Evolutionary conservation across 1,139 yeast genomes (phyloP).

Genomic region (Yamadazyma oceani): DNA sequence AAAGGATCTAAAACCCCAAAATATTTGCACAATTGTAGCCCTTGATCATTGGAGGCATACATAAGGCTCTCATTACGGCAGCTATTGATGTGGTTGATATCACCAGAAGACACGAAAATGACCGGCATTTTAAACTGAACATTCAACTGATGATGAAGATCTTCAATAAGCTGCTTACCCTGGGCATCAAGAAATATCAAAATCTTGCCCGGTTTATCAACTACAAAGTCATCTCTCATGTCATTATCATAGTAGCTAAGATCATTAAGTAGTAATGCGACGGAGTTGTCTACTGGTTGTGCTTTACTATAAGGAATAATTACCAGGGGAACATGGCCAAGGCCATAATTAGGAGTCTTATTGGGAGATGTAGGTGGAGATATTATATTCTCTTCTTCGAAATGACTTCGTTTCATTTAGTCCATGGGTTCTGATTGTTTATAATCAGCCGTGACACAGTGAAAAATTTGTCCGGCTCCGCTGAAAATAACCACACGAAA

Average conservation of each 20-base stretch:
- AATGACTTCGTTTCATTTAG: constrained; percentile 9
- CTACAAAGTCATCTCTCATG: constrained; percentile 8
- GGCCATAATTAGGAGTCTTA: constrained; percentile 7
- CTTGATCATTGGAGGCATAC: constrained; percentile 15
- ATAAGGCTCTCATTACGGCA: too few relatives aligned
- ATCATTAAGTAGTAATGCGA: constrained; percentile 5
- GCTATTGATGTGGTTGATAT: too few relatives aligned
- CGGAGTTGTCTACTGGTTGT: constrained; percentile 2
- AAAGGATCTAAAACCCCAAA: constrained; percentile 43
- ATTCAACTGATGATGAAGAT: constrained; percentile 7
- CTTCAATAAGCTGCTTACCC: constrained; percentile 27
- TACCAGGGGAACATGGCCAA: constrained; percentile 3
- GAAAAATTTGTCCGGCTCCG: not conserved
- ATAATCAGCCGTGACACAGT: not conserved
- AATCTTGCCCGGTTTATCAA: constrained; percentile 14
- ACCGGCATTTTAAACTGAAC: constrained; percentile 14
- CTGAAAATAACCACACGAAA: too few relatives aligned
- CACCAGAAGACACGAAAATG: constrained; percentile 17
- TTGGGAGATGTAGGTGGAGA: constrained; percentile 13
- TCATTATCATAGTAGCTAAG: constrained; percentile 5
- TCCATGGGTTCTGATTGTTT: not conserved
- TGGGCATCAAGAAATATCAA: constrained; percentile 30
- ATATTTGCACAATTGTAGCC: constrained; percentile 23
- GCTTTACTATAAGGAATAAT: constrained; percentile 7
- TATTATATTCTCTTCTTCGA: constrained; percentile 3